Evolutionary conservation across 1,139 yeast species (phyloP), one percentile per base, ranked within the genome.

Genomic region (Suhomyces ambrosiae): DNA sequence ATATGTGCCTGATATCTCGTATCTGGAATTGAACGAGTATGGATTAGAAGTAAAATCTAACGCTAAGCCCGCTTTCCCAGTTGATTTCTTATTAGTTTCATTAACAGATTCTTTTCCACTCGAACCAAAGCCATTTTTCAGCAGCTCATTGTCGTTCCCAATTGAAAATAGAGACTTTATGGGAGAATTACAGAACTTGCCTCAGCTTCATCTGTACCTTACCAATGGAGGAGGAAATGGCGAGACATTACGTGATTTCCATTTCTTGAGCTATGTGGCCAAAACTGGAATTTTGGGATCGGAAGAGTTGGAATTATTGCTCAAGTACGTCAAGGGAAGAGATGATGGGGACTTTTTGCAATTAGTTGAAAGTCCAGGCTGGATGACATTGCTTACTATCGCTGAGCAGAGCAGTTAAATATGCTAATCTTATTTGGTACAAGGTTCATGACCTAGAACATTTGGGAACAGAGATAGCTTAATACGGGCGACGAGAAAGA

Each of bases 61-160:
- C 54, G 98, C 97, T 10, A 87, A 86, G 55, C 97, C 98, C 0
- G 88, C 96, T 5, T 89, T 94, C 61, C 99, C 99, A 0, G 94
- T 88, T 11, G 98, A 94, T 48, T 94, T 87, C 58, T 64, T 94
- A 44, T 65, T 94, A 37, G 95, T 92, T 1, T 84, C 97, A 3
- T 65, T 92, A 44, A 85, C 95, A 11, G 97, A 92, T 59, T 96
- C 98, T 1, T 92, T 92, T 74, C 96, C 96, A 2, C 69, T 77
- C 41, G 69, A 69, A 0, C 82, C 86, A 4, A 60, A 60, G 5
- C 81, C 86, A 3, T 47, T 69, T 37, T 79, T 82, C 53, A 61
- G 61, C 3, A 49, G 58, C 3, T 51, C 63, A 11, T 35, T 30
- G 5, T 56, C 64, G 7, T 90, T 86, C 62, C 79, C 90, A 3